Evolutionary conservation across 2,329 filamentous ascomycete genomes (phyloP).

Genomic region (Grosmannia huntii): DNA sequence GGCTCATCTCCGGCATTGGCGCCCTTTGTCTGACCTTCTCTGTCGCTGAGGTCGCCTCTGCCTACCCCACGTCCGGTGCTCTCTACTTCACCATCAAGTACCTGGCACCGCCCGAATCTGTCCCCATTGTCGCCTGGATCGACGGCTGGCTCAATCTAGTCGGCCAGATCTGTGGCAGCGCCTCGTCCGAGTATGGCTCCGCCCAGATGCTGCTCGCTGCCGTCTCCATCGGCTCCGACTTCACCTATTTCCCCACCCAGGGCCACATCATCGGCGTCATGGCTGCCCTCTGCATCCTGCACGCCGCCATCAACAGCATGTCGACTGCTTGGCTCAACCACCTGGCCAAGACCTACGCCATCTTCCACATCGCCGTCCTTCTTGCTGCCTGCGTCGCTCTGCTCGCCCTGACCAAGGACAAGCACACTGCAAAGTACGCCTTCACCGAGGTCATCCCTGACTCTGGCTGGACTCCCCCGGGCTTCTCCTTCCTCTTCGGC

Average conservation of each 20-base stretch:
- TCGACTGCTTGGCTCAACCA: conserved; percentile 46
- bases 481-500: conserved; percentile 47
- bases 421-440: conserved; percentile 37
- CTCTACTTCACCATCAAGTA: conserved; percentile 44
- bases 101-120: conserved; percentile 32
- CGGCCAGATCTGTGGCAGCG: conserved; percentile 39
- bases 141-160: conserved; percentile 36
- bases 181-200: conserved; percentile 43
- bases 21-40: conserved; percentile 42
- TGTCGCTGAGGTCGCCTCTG: conserved; percentile 43
- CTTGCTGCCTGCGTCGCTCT: conserved; percentile 38
- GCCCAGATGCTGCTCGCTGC: conserved; percentile 43
- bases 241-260: conserved; percentile 31
- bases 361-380: conserved; percentile 41
- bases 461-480: conserved; percentile 40
- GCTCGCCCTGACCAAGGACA: conserved; percentile 34
- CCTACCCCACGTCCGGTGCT: conserved; percentile 38
- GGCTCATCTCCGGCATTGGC: conserved; percentile 41
- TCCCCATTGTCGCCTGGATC: conserved; percentile 37
- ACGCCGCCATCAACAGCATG: conserved; percentile 40
- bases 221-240: conserved; percentile 35
- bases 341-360: conserved; percentile 43
- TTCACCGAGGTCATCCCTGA: conserved; percentile 39
- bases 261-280: conserved; percentile 39
- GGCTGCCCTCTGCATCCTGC: conserved; percentile 38